A percentile compares a stretch with the other conserved stretches of the same genome.
Evolutionary conservation across 176 grass and related monocot genomes (phyloP).

Genomic region (Eremochloa ophiuroides): DNA sequence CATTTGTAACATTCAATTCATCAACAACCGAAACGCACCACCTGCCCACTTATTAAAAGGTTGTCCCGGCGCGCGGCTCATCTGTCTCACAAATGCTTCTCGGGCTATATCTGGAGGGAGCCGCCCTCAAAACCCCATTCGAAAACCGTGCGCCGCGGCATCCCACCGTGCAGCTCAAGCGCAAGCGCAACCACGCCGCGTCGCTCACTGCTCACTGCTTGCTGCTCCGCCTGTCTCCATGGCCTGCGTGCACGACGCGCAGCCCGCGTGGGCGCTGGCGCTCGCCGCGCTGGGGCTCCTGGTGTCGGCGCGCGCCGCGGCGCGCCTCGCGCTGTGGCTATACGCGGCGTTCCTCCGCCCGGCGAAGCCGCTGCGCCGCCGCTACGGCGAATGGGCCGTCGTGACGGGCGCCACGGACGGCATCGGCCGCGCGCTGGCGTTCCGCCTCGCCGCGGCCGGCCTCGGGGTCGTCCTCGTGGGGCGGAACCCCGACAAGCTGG

Average conservation of each 20-base stretch:
- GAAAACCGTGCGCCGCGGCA: too few relatives aligned
- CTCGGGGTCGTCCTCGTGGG: conserved; percentile 65
- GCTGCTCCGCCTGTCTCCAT: too few relatives aligned
- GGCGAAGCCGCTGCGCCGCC: conserved; percentile 43
- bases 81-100: too few relatives aligned
- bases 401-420: conserved; percentile 81
- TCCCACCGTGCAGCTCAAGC: too few relatives aligned
- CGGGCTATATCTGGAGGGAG: not conserved
- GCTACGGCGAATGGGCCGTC: conserved; percentile 65
- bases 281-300: conserved; percentile 43
- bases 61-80: too few relatives aligned
- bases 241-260: not conserved
- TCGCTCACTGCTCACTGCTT: too few relatives aligned
- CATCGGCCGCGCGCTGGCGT: conserved; percentile 54
- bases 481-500: conserved; percentile 60
- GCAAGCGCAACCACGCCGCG: too few relatives aligned
- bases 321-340: conserved; percentile 35
- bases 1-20: not conserved
- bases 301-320: not conserved
- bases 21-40: not conserved
- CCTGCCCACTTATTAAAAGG: not conserved
- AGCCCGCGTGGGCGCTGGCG: conserved; percentile 42
- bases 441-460: conserved; percentile 43
- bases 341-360: conserved; percentile 66
- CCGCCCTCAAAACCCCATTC: not conserved